Base-by-base conservation (phyloP, 1,284 basidiomycete genomes). In the Apiotrichum sp. region DNA sequence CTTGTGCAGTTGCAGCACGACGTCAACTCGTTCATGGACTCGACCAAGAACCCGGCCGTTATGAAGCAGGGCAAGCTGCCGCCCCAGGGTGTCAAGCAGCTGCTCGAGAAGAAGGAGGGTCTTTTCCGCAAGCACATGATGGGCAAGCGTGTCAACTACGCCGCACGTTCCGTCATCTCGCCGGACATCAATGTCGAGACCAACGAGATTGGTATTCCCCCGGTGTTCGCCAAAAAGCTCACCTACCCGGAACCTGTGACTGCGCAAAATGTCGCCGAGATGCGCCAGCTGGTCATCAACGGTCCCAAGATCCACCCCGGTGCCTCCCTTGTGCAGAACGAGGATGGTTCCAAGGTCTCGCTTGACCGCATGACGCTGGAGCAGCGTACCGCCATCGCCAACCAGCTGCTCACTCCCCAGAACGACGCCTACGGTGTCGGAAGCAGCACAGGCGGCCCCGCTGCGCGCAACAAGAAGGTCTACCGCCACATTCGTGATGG, bases 131-230 rank as follows among this genome's bases (percentile, higher is more conserved):
- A 95, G 78, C 86, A 99, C 74, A 98, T 99, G 96, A 99, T 99
- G 96, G 96, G 96, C 42, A 99, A 99, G 81, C 93, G 96, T 74
- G 96, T 99, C 68, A 98, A 99, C 76, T 97, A 96, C 74, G 93
- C 96, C 43, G 96, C 96, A 36, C 91, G 96, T 64, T 98, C 96
- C 13, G 96, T 99, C 72, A 99, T 99, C 64, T 98, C 96, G 35
- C 96, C 96, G 9, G 96, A 99, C 71, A 91, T 97, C 71, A 98
- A 98, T 76, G 98, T 99, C 65, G 96, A 99, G 78, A 93, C 96
- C 40, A 96, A 93, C 76, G 96, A 99, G 76, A 98, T 99, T 59
- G 96, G 96, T 53, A 86, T 99, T 32, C 96, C 96, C 11, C 96
- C 96, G 42, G 89, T 98, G 53, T 99, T 99, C 73, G 96, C 96